phyloP scores from a whole-genome alignment of 495 filamentous ascomycete genomes.

The Aspergillus steynii region DNA sequence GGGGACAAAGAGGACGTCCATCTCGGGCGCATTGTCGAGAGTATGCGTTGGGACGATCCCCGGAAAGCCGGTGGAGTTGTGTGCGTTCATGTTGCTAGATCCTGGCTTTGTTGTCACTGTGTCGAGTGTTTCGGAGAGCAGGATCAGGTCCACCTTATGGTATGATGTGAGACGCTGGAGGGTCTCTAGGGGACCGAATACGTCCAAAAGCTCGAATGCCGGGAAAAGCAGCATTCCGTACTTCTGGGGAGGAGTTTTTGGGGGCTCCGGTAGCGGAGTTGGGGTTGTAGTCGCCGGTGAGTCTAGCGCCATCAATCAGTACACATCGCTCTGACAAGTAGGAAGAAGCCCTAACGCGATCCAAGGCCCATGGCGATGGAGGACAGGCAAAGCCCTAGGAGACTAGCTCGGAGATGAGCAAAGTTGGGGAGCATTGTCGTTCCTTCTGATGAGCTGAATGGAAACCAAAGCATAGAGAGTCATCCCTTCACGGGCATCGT shows the following conservation, averaged over 20 bases:
- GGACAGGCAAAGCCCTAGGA: background rate
- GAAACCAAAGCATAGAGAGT: too few relatives aligned
- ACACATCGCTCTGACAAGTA: background rate
- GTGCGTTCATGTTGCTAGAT: background rate
- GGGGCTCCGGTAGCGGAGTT: background rate
- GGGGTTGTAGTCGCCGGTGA: background rate
- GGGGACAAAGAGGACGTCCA: slow-evolving; percentile 68
- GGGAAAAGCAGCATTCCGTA: slow-evolving; percentile 12
- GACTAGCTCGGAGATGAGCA: background rate
- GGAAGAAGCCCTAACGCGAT: background rate
- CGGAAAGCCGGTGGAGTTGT: slow-evolving; percentile 31
- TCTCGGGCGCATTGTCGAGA: slow-evolving; percentile 35
- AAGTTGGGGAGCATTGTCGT: background rate
- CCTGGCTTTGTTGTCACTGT: background rate
- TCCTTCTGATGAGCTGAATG: background rate
- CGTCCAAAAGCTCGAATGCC: slow-evolving; percentile 11
- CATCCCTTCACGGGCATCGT: background rate
- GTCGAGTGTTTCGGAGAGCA: slow-evolving; percentile 6
- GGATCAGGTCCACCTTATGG: slow-evolving; percentile 5
- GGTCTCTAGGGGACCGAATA: slow-evolving; percentile 16
- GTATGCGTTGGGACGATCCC: slow-evolving; percentile 63
- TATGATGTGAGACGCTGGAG: slow-evolving; percentile 1
- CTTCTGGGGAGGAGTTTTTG: background rate
- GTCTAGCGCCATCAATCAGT: background rate
- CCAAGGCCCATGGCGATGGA: background rate